Conservation (phyloP, 1,284 basidiomycete genomes). For the Sporisorium sorghi region DNA sequence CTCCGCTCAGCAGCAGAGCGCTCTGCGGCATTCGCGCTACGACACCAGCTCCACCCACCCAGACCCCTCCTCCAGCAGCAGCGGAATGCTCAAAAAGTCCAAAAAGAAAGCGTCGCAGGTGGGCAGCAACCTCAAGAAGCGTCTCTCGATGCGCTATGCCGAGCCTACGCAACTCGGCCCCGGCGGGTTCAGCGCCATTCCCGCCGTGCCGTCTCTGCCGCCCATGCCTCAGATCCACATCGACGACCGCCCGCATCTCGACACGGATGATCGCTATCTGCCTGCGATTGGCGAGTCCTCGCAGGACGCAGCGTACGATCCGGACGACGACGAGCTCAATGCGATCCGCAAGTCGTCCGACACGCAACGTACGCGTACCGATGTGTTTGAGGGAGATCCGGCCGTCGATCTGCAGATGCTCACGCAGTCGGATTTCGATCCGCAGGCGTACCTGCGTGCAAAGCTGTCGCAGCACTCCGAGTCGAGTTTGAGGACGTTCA, state of each 20-base stretch:
- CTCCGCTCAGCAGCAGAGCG: conserved; percentile 10
- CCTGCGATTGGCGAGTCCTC: conserved; percentile 44
- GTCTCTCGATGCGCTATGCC: conserved; percentile 67
- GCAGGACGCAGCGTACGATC: conserved; percentile 33
- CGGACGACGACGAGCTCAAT: conserved; percentile 31
- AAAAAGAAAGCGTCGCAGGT: conserved; percentile 59
- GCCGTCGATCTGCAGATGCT: conserved; percentile 60
- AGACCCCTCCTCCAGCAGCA: conserved; percentile 2
- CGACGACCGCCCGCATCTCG: conserved; percentile 27
- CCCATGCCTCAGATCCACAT: conserved; percentile 35
- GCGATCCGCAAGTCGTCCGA: conserved; percentile 35
- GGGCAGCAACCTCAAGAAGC: conserved; percentile 65
- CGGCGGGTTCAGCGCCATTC: conserved; percentile 50
- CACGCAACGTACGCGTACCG: conserved; percentile 24
- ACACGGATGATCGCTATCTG: conserved; percentile 9
- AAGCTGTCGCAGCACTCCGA: conserved; percentile 60
- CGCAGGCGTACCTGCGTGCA: conserved; percentile 59
- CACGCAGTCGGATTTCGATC: conserved; percentile 60
- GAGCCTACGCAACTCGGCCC: conserved; percentile 60
- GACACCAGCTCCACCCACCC: background rate
- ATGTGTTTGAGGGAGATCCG: conserved; percentile 45
- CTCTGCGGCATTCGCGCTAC: conserved; percentile 9
- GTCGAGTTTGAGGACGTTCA: conserved; percentile 52
- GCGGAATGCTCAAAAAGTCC: conserved; percentile 40
- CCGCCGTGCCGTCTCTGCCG: conserved; percentile 47